These are phyloP conservation scores for Oldenlandia corymbosa DNA, from an alignment of 257 asterid genomes.

Conservation along the genomic window DNA sequence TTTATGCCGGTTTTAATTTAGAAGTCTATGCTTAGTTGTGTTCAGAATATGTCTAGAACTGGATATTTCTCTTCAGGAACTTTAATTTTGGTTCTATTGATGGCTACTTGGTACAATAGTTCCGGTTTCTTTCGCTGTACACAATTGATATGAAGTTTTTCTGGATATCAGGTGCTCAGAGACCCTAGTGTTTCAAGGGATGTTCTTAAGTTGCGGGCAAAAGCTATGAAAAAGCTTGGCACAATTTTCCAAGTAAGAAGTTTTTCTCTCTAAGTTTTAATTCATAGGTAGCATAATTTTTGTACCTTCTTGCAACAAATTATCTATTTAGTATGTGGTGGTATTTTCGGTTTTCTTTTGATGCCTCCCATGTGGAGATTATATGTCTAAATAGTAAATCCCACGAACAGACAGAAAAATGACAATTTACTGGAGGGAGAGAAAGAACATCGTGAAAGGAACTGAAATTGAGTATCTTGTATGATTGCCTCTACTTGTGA, in stretches of 20 bases:
- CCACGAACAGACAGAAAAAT: too few relatives aligned
- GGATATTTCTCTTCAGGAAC: not conserved
- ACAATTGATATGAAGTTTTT: not conserved
- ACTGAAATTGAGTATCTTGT: not conserved
- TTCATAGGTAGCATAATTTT: not conserved
- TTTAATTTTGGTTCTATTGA: not conserved
- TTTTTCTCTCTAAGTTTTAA: not conserved
- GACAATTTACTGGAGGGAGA: too few relatives aligned
- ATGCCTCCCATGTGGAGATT: not conserved
- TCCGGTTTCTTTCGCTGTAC: not conserved
- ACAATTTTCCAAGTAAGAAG: slow-evolving; percentile 60
- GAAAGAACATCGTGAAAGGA: not conserved
- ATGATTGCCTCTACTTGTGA: not conserved
- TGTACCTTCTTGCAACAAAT: too few relatives aligned
- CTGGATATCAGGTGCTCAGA: slow-evolving; percentile 52
- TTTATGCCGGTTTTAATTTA: not conserved
- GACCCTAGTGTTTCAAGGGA: slow-evolving; percentile 66
- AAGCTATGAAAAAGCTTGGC: slow-evolving; percentile 67
- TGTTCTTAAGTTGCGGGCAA: slow-evolving; percentile 53
- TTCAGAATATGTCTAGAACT: not conserved
- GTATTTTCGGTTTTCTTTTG: not conserved
- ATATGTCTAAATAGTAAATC: too few relatives aligned
- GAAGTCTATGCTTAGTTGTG: not conserved
- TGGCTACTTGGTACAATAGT: not conserved
- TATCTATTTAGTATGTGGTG: not conserved